These are phyloP conservation scores for Trichophyton mentagrophytes DNA, from an alignment of 2,329 filamentous ascomycete genomes.

Conservation along the genomic window DNA sequence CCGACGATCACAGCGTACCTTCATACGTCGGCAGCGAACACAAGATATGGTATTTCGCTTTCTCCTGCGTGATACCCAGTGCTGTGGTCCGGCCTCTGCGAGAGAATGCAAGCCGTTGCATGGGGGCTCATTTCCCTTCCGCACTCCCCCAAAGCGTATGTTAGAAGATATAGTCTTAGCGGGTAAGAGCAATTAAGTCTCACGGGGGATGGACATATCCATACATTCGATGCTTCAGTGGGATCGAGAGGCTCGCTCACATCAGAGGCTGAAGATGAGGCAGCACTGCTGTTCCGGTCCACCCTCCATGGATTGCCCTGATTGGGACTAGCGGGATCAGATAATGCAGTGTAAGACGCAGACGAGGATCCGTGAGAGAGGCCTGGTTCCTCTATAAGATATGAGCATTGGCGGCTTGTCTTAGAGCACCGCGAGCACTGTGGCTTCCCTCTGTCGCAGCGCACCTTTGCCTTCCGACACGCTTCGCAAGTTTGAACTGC, in stretches of 20 bases:
- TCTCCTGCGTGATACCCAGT: slow-evolving; percentile 5
- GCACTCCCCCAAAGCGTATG: background rate
- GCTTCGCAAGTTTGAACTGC: background rate
- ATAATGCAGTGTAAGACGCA: background rate
- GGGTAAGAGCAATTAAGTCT: background rate
- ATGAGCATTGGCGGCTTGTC: slow-evolving; percentile 59
- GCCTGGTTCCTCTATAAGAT: background rate
- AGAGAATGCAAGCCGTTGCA: background rate
- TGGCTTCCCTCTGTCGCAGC: slow-evolving; percentile 61
- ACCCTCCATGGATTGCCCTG: background rate
- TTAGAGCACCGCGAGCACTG: slow-evolving; percentile 71
- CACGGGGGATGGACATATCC: background rate
- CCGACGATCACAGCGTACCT: slow-evolving; percentile 10
- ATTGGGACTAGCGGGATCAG: background rate
- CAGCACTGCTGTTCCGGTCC: background rate
- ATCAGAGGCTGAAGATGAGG: background rate
- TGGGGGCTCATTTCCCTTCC: background rate
- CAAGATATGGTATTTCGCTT: slow-evolving; percentile 8
- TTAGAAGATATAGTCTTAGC: background rate
- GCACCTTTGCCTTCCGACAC: background rate
- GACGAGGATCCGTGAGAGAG: background rate
- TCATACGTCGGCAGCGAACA: slow-evolving; percentile 10
- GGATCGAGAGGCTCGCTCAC: background rate
- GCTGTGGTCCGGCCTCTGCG: background rate
- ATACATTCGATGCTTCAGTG: background rate